A percentile compares a stretch with the other conserved stretches of the same genome.
Conservation (phyloP, 169 alveolate species). For the Plasmodium chabaudi region DNA sequence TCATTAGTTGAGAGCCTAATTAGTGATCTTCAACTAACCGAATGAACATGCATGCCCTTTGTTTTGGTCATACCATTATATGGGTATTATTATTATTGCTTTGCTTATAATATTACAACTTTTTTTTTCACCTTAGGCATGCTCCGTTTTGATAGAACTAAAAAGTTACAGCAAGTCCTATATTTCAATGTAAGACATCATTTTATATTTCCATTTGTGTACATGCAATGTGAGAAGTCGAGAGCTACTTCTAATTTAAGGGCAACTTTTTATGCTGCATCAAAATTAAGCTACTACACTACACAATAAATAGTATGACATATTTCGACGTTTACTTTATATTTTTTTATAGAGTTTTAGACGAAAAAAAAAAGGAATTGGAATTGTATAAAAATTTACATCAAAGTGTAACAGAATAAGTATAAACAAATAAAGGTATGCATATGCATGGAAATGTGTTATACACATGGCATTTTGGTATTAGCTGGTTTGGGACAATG, state of each 20-base stretch:
- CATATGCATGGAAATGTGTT: not conserved
- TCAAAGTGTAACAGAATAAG: conserved; percentile 25
- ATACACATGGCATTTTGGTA: not conserved
- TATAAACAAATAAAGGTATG: not conserved
- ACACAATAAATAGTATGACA: too few relatives aligned
- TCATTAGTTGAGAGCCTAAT: too few relatives aligned
- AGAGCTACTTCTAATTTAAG: not conserved
- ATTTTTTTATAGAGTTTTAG: conserved; percentile 36
- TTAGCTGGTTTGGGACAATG: not conserved
- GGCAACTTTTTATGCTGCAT: not conserved
- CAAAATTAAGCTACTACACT: too few relatives aligned
- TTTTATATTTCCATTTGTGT: too few relatives aligned
- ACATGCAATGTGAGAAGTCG: too few relatives aligned
- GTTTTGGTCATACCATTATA: too few relatives aligned
- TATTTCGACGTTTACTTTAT: not conserved
- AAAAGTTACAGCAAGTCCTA: conserved; percentile 58
- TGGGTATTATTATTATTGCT: too few relatives aligned
- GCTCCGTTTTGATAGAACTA: conserved; percentile 39
- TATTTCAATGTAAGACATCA: conserved; percentile 21
- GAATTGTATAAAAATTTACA: conserved; percentile 66
- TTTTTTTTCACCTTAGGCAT: conserved; percentile 15
- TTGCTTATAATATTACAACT: not conserved
- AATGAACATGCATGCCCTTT: too few relatives aligned
- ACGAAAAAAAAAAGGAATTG: conserved; percentile 50
- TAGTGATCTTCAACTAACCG: too few relatives aligned